Evolutionary conservation across 768 basidiomycete species (phyloP), one percentile per base, ranked within the genome.

Genomic region (Podaxis sp.): DNA sequence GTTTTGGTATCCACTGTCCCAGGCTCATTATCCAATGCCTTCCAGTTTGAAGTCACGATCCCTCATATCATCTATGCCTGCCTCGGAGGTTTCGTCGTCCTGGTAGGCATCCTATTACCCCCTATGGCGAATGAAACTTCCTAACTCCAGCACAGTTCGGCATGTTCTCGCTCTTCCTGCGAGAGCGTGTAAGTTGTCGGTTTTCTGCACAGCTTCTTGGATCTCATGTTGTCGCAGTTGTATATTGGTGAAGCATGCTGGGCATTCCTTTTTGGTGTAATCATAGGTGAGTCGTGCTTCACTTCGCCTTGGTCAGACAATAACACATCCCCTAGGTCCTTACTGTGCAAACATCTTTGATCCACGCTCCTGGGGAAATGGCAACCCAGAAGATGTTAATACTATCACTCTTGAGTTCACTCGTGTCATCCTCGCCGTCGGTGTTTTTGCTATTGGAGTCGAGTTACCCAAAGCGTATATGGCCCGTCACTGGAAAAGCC

Each of bases 391-490:
- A 36, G 69, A 70, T 1, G 78, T 82, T 11, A 93, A 98, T 75
- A 76, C 78, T 24, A 91, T 99, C 63, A 96, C 94, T 1, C 82
- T 99, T 63, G 97, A 99, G 75, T 82, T 90, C 69, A 95, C 93
- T 8, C 84, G 97, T 15, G 88, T 99, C 61, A 91, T 99, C 50
- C 86, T 99, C 36, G 97, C 96, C 15, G 91, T 99, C 58, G 95
- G 95, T 20, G 96, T 99, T 0, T 99, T 99, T 73, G 96, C 96
- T 7, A 93, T 99, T 58, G 97, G 97, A 15, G 97, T 99, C 24
- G 97, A 99, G 72, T 80, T 99, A 72, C 97, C 97, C 24, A 95
- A 95, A 77, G 92, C 92, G 3, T 99, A 99, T 76, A 91, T 99
- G 84, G 79, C 81, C 22, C 83, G 86, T n/a, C 97, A 99, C 70